Conservation (phyloP, 129 eudicot species). For the Artemisia tridentata region DNA sequence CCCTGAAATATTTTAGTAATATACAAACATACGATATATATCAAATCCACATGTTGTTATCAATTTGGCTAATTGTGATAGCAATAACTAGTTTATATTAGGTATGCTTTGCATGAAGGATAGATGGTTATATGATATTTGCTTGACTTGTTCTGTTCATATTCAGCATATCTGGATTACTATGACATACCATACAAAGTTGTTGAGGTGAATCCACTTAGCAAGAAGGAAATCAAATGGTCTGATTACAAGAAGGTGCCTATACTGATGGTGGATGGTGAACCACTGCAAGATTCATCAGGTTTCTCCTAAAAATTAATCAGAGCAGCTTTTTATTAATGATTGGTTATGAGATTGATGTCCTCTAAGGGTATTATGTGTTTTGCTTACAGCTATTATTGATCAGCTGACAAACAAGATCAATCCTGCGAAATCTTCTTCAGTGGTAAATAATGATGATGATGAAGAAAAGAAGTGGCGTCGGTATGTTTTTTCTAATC, state of each 20-base stretch:
- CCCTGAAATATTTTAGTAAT: background rate
- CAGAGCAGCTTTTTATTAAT: background rate
- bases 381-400: slow-evolving; percentile 48
- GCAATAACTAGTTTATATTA: background rate
- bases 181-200: slow-evolving; percentile 72
- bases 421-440: slow-evolving; percentile 30
- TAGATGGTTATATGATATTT: background rate
- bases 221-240: slow-evolving; percentile 86
- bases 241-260: slow-evolving; percentile 92
- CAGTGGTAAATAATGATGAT: slow-evolving; percentile 24
- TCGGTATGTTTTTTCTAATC: slow-evolving; percentile 33
- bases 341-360: slow-evolving; percentile 20
- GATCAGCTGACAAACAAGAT: slow-evolving; percentile 41
- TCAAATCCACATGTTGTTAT: background rate
- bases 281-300: slow-evolving; percentile 74
- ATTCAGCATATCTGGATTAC: slow-evolving; percentile 84
- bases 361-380: slow-evolving; percentile 8
- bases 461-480: slow-evolving; percentile 67
- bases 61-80: background rate
- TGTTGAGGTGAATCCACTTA: slow-evolving; percentile 79
- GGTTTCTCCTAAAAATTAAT: slow-evolving; percentile 36
- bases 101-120: background rate
- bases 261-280: slow-evolving; percentile 72
- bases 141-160: background rate
- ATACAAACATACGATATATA: background rate